A percentile compares a stretch with the other conserved stretches of the same genome.
phyloP scores from a whole-genome alignment of 352 stramenopile genomes.

The Pythium biforme region DNA sequence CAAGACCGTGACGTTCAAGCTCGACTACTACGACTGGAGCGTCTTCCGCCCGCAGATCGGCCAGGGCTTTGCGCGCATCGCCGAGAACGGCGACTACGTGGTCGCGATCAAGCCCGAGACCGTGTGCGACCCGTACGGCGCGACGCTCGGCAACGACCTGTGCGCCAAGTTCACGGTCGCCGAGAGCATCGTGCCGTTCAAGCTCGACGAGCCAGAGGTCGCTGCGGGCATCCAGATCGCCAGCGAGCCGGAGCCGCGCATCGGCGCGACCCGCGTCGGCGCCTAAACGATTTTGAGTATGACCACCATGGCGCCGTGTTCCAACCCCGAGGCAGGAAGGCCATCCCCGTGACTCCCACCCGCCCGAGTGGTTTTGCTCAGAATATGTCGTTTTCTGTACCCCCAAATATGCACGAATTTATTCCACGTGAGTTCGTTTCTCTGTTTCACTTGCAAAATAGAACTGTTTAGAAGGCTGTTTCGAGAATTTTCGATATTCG shows the following conservation, averaged over 20 bases:
- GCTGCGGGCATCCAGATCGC: constrained; percentile 12
- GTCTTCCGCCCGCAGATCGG: constrained; percentile 51
- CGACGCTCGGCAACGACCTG: constrained; percentile 12
- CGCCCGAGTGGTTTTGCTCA: not conserved
- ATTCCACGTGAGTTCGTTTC: too few species aligned
- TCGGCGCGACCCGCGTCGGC: not conserved
- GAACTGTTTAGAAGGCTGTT: not conserved
- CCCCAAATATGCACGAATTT: not conserved
- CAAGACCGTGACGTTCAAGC: constrained; percentile 40
- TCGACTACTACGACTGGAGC: constrained; percentile 49
- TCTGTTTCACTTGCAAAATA: not conserved
- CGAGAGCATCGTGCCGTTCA: constrained; percentile 31
- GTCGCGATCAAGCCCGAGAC: constrained; percentile 59
- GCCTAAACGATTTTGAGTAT: not conserved
- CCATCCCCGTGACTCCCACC: too few species aligned
- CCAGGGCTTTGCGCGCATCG: constrained; percentile 32
- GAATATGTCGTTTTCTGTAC: not conserved
- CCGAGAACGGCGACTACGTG: constrained; percentile 57
- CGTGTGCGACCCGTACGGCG: constrained; percentile 32
- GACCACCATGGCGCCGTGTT: too few species aligned
- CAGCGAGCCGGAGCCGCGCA: constrained; percentile 7
- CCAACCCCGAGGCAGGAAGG: too few species aligned
- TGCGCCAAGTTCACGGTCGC: constrained; percentile 29
- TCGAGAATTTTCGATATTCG: constrained; percentile 13
- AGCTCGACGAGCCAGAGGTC: constrained; percentile 22